Conservation (phyloP, 1,284 basidiomycete species). For the Peniophora sp. region DNA sequence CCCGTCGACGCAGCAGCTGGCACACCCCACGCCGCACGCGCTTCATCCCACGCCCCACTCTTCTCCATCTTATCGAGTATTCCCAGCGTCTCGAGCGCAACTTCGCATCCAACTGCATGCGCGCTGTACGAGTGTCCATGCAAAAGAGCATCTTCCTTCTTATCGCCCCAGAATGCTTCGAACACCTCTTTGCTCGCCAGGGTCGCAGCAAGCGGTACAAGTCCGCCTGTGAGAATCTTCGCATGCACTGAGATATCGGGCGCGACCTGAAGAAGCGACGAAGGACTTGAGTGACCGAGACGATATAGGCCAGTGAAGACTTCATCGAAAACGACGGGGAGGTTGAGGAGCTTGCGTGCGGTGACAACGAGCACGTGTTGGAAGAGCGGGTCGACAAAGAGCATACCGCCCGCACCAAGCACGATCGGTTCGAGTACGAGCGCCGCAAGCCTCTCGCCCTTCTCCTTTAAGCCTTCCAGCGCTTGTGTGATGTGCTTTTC, state of each 20-base stretch:
- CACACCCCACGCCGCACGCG: slow-evolving; percentile 38
- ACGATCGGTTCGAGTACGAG: slow-evolving; percentile 89
- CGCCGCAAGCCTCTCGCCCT: slow-evolving; percentile 46
- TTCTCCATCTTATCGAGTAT: slow-evolving; percentile 47
- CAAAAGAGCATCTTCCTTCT: slow-evolving; percentile 80
- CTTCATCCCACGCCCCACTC: slow-evolving; percentile 48
- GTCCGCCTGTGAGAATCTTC: slow-evolving; percentile 91
- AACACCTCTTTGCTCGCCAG: slow-evolving; percentile 80
- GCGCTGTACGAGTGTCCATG: slow-evolving; percentile 97
- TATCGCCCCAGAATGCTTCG: slow-evolving; percentile 66
- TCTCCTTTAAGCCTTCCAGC: slow-evolving; percentile 41
- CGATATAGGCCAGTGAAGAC: slow-evolving; percentile 92
- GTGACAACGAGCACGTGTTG: slow-evolving; percentile 83
- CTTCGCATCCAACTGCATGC: slow-evolving; percentile 86
- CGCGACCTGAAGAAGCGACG: slow-evolving; percentile 56
- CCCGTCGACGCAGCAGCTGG: slow-evolving; percentile 12
- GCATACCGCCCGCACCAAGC: slow-evolving; percentile 95
- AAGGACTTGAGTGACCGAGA: slow-evolving; percentile 66
- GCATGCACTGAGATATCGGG: slow-evolving; percentile 91
- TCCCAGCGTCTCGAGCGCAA: slow-evolving; percentile 76
- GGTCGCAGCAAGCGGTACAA: slow-evolving; percentile 83
- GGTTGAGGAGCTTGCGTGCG: slow-evolving; percentile 70
- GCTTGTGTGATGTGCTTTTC: slow-evolving; percentile 48
- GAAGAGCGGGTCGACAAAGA: slow-evolving; percentile 96
- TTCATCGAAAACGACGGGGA: slow-evolving; percentile 95